Evolutionary conservation across 1,284 basidiomycete species (phyloP), one percentile per base, ranked within the genome.

Genomic region (Trichosporon inkin): DNA sequence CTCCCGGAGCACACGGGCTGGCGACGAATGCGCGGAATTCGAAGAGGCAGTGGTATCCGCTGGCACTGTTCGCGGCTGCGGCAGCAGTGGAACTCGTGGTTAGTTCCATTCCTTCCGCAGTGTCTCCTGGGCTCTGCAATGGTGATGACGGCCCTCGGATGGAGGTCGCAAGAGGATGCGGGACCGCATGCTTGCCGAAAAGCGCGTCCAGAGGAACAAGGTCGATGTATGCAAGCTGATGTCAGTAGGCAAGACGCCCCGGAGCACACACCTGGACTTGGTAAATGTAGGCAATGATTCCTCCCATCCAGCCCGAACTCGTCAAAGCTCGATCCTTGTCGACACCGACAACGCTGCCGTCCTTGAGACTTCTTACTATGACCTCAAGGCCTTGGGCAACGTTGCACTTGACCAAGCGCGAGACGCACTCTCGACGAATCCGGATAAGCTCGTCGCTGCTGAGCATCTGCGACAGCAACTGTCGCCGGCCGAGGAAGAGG

Each of bases 21-120:
- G 92, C 94, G 24, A 94, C 88, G 70, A 98, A 94, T 0, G 92
- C 92, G 37, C 90, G 87, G 13, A 97, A 79, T 68, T 98, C 92
- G 62, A 98, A 82, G 68, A 88, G 89, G 61, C 94, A 83, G 71
- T 98, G 92, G 73, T 88, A 91, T 73, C 92, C 64, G 22, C 60
- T 64, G 8, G 60, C 58, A n/a, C 22, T 24, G 44, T 49, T 49
- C 14, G 44, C 44, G 16, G 44, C 22, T 16, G 44, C 44, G 3
- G 22, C 44, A 6, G 44, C 24, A 17, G 57, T 52, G 0, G 53
- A 22, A 1, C 55, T 40, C 5, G 40, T 32, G 24, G 51, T 34
- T 6, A 56, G 47, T 2, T 55, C 59, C 51, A 36, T 35, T 10
- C 51, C 51, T 10, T 38, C 37, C 32, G 56, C 37, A 13, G 54